Evolutionary conservation across 2,329 filamentous ascomycete species (phyloP).

Genomic region (Botrytis tulipae): DNA sequence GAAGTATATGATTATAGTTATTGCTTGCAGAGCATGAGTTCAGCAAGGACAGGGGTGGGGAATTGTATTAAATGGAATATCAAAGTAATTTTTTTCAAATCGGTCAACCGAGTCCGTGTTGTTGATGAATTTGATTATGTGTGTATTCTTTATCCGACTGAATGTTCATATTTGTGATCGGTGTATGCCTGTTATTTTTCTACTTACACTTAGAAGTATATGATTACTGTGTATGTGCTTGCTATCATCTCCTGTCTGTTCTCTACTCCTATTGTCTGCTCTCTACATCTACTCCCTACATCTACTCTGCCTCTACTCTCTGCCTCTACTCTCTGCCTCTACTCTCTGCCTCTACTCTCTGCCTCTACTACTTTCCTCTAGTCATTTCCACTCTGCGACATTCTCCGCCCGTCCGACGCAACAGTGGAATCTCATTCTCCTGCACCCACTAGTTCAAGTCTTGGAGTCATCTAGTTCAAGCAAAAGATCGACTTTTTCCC

Average conservation of each 20-base stretch:
- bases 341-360: neutral
- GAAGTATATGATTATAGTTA: neutral
- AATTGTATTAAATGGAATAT: neutral
- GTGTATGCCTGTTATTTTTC: neutral
- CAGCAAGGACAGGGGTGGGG: neutral
- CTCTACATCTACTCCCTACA: neutral
- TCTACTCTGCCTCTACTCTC: neutral
- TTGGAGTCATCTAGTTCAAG: neutral
- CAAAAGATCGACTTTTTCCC: neutral
- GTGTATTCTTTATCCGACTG: neutral
- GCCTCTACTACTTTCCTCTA: neutral
- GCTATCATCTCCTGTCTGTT: too few relatives aligned
- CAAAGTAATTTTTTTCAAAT: neutral
- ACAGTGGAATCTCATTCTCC: fast-evolving
- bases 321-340: neutral
- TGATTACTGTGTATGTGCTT: too few relatives aligned
- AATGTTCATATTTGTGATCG: neutral
- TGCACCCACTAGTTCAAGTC: neutral
- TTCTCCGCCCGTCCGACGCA: neutral
- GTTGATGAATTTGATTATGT: neutral
- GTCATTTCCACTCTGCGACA: neutral
- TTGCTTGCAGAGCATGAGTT: neutral
- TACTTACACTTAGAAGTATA: neutral
- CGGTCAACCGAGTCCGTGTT: neutral
- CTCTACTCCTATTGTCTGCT: too few relatives aligned